Conservation (phyloP, 1,139 yeast species). For the Taphrina flavorubra region DNA sequence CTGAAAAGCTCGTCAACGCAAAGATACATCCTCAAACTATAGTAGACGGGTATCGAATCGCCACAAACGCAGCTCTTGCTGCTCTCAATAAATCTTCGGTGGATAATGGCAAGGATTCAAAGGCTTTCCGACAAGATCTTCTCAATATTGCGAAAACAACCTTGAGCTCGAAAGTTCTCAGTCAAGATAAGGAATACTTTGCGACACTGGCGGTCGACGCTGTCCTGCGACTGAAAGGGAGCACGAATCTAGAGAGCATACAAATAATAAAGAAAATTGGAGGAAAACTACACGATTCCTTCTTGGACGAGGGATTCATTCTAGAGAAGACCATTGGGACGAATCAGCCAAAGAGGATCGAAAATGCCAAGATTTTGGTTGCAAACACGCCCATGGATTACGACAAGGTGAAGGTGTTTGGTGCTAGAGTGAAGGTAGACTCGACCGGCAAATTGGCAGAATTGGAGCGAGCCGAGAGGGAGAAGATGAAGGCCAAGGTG, state of each 20-base stretch:
- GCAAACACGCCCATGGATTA: conserved; percentile 97
- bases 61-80: conserved; percentile 78
- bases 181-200: conserved; percentile 93
- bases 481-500: conserved; percentile 88
- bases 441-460: conserved; percentile 94
- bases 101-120: conserved; percentile 60
- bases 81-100: conserved; percentile 79
- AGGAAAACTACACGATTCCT: conserved; percentile 88
- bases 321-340: conserved; percentile 91
- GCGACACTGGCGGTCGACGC: conserved; percentile 94
- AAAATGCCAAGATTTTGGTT: conserved; percentile 83
- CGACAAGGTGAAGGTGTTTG: conserved; percentile 94
- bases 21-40: conserved; percentile 98
- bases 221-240: conserved; percentile 84
- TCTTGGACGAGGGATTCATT: conserved; percentile 82
- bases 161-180: conserved; percentile 84
- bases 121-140: conserved; percentile 74
- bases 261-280: conserved; percentile 94
- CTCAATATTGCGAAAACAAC: conserved; percentile 91
- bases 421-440: conserved; percentile 96
- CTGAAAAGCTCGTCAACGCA: conserved; percentile 88
- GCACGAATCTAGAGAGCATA: conserved; percentile 92
- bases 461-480: conserved; percentile 89
- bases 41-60: conserved; percentile 92
- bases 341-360: conserved; percentile 84